Base-by-base conservation (phyloP, 768 basidiomycete genomes). In the Glaciozyma martinii region DNA sequence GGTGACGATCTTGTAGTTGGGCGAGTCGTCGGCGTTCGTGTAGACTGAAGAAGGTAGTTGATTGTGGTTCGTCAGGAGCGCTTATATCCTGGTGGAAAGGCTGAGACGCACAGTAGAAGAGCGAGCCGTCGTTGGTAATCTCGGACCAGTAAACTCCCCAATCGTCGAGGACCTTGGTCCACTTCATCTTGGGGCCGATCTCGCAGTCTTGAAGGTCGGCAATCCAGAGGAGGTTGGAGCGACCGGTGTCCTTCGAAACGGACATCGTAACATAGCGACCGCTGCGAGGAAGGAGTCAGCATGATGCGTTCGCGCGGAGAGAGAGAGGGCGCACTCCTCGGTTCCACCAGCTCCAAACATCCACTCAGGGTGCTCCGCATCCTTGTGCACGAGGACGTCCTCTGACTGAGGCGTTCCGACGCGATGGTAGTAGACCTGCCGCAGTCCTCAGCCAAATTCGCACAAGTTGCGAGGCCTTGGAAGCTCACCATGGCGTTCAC, bases 401-500 rank as follows among this genome's bases (percentile, higher is more conserved):
- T 62, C 77, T 85, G 86, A 80, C 75, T 90, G 89, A 13, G 80
- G 72, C 13, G 89, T 88, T 55, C 86, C 85, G 55, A 90, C 70
- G 49, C 78, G 79, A 73, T 90, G 89, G 75, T 88, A 90, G 74
- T 83, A 88, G 27, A 91, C n/a, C n/a, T n/a, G n/a, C n/a, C n/a
- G n/a, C n/a, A n/a, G n/a, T n/a, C n/a, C n/a, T n/a, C n/a, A n/a
- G n/a, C n/a, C n/a, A n/a, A n/a, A n/a, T n/a, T n/a, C n/a, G n/a
- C n/a, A n/a, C n/a, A n/a, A n/a, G n/a, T n/a, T n/a, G n/a, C n/a
- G n/a, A n/a, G n/a, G n/a, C n/a, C n/a, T n/a, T n/a, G n/a, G n/a
- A n/a, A n/a, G n/a, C n/a, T n/a, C n/a, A n/a, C 56, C 52, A 42
- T 61, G 19, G 66, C 67, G 54, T 74, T 62, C 23, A 63, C 29